Evolutionary conservation across 2,329 filamentous ascomycete genomes (phyloP), one percentile per base, ranked within the genome.

Genomic region (Aspergillus thermomutatus): DNA sequence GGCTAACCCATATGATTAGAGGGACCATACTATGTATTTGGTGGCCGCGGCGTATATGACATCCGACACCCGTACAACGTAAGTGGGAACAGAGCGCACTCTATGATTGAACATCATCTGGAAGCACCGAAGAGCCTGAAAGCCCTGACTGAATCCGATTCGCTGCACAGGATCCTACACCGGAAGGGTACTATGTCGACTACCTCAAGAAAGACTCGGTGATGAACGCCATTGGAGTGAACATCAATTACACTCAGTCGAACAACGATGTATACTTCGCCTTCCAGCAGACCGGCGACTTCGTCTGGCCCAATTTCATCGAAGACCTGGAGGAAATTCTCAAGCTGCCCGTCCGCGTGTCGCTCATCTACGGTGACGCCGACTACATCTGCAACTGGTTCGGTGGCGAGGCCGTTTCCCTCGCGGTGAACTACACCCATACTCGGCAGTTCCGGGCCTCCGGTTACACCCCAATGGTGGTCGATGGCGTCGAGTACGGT

Each of bases 391-490:
- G 81, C 70, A 84, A 84, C 64, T 84, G 73, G 75, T 72, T 87
- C 61, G 90, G 91, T n/a, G 90, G 89, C 37, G 83, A 94, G 72
- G 86, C 87, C 1, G 80, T 90, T 45, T 89, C 87, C 2, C 78
- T 91, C 3, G 80, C 81, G 5, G 76, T 91, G 0, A 72, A 80
- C 45, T 77, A 77, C 60, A 65, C 70, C 1, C 80, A 85, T 43
- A 76, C 79, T 10, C 74, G 79, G 49, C 74, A 80, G 26, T 94
- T 93, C 69, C 75, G 80, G 1, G 71, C 76, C 0, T 86, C 90
- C 0, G 90, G 89, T 0, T 94, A 94, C 69, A 83, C 85, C 0
- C 84, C 87, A 14, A 85, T 94, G 60, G 77, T 86, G 11, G 85
- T 90, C 43, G 89, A 91, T 67, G 80, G 80, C 26, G 79, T 82